phyloP scores from a whole-genome alignment of 2,329 filamentous ascomycete species.

The Ophiostoma perfectum region DNA sequence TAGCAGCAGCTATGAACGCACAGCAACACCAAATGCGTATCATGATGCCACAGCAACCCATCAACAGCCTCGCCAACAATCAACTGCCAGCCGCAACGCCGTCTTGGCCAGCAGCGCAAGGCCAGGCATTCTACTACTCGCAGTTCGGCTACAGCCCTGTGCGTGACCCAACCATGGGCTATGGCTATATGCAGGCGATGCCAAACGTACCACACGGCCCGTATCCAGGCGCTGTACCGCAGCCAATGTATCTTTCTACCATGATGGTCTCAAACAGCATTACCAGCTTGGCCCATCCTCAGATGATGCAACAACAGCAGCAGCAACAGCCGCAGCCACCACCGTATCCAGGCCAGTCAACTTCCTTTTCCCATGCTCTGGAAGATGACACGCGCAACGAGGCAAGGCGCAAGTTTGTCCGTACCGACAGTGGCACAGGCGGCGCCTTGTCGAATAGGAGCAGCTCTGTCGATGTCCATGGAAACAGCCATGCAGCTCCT shows the following conservation, averaged over 20 bases:
- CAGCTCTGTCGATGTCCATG: neutral
- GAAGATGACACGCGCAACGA: neutral
- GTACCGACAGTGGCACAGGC: neutral
- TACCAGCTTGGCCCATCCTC: neutral
- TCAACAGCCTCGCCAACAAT: neutral
- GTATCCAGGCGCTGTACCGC: neutral
- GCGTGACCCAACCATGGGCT: neutral
- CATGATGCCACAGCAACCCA: constrained; percentile 3
- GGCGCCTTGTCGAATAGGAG: neutral
- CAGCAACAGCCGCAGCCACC: neutral
- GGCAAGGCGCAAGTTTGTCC: neutral
- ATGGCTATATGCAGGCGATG: neutral
- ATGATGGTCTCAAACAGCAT: neutral
- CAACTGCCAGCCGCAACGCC: neutral
- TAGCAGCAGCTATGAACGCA: neutral
- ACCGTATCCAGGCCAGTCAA: neutral
- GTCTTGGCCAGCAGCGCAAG: neutral
- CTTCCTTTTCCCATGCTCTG: neutral
- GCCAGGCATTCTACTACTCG: neutral
- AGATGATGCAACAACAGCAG: neutral
- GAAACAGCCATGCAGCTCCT: neutral
- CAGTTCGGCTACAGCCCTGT: neutral
- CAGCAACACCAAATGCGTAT: neutral
- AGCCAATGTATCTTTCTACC: neutral
- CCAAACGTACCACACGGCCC: neutral